Evolutionary conservation across 495 filamentous ascomycete species (phyloP).

Genomic region (Aspergillus leporis): DNA sequence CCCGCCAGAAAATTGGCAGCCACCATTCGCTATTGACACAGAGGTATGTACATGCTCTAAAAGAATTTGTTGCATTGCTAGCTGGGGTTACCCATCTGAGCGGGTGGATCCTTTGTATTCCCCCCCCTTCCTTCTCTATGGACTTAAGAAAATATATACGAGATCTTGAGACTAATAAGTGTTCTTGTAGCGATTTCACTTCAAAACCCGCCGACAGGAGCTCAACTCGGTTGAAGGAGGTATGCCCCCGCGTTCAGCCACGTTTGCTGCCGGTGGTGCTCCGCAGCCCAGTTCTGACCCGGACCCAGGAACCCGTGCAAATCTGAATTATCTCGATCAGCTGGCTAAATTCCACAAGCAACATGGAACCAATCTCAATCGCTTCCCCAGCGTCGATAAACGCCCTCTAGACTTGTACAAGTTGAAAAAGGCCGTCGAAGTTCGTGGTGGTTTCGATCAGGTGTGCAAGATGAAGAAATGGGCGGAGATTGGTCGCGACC

Average conservation of each 20-base stretch:
- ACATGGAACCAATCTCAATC: slow-evolving; percentile 88
- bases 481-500: slow-evolving; percentile 95
- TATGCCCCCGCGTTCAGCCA: slow-evolving; percentile 54
- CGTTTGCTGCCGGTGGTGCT: slow-evolving; percentile 36
- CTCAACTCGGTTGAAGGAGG: slow-evolving; percentile 98
- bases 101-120: neutral
- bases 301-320: slow-evolving; percentile 80
- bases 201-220: slow-evolving; percentile 94
- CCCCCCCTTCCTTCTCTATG: neutral
- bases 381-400: slow-evolving; percentile 96
- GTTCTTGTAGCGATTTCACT: slow-evolving; percentile 79
- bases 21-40: slow-evolving; percentile 92
- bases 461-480: slow-evolving; percentile 99
- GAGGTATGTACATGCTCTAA: slow-evolving; percentile 63
- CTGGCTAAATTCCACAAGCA: slow-evolving; percentile 96
- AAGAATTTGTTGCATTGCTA: neutral
- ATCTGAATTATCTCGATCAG: slow-evolving; percentile 94
- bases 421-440: slow-evolving; percentile 94
- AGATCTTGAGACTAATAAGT: neutral
- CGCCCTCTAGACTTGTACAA: slow-evolving; percentile 94
- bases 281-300: slow-evolving; percentile 40
- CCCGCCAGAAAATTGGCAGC: slow-evolving; percentile 91
- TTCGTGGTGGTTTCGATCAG: slow-evolving; percentile 87
- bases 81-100: neutral
- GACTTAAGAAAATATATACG: neutral